Base-by-base conservation (phyloP, 2,329 filamentous ascomycete species). In the Neofusicoccum sp. region DNA sequence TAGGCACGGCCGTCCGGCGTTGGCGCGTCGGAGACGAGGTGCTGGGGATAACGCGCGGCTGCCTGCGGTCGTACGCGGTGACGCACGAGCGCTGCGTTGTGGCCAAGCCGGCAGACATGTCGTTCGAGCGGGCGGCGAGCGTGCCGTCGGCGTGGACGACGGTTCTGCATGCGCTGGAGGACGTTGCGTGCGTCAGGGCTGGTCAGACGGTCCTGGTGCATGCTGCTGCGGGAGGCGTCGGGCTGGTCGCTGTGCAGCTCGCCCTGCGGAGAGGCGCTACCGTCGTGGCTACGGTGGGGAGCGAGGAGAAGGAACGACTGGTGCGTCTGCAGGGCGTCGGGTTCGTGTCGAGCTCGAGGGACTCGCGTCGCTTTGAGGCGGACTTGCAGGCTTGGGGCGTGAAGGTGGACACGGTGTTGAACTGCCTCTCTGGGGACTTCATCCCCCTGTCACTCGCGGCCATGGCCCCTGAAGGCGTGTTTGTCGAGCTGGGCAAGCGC, bases 361-460 rank as follows among this genome's bases (percentile, higher is more conserved):
- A 69, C 16, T 65, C 71, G 34, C 54, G 60, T 1, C 62, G 62
- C 11, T 76, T 76, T 51, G 65, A 53, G 1, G 58, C 57, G 6
- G 69, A 56, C 4, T 58, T 76, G 2, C 45, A 59, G 43, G 40
- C 62, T 4, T 58, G 65, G 1, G 64, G 63, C 14, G 34, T 61
- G 3, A 73, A 73, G 9, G 68, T 76, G 6, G 71, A 77, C 62
- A 70, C 76, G 6, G 63, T 75, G 4, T 62, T 76, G 56, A 75
- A 71, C 62, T 61, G 53, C n/a, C 20, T 63, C 3, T 53, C 65
- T 6, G 66, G 65, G 3, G 64, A 70, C 24, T 26, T 63, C 4
- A 57, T 72, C n/a, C 63, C 61, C 2, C 72, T 75, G 0, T 78
- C 76, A 0, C 82, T 76, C 77, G 62, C 71, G 6, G 80, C 78